A percentile compares a stretch with the other conserved stretches of the same genome.
These are phyloP conservation scores for Talaromyces thailandensis DNA, from an alignment of 495 filamentous ascomycete genomes.

Conservation along the genomic window DNA sequence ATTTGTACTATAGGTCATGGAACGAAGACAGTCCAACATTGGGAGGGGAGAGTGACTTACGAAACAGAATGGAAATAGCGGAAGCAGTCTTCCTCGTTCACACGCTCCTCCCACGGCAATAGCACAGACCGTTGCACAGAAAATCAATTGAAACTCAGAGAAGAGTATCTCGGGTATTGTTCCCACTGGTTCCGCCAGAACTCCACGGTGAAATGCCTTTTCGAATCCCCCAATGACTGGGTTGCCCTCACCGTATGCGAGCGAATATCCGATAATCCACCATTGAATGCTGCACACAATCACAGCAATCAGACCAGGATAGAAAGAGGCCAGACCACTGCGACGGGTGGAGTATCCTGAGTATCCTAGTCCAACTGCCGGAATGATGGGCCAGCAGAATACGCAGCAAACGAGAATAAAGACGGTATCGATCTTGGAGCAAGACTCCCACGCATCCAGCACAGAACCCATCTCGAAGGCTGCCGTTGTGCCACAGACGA, in stretches of 20 bases:
- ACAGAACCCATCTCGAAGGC: neutral
- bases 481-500: neutral
- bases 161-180: conserved; percentile 43
- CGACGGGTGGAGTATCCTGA: conserved; percentile 36
- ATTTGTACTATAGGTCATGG: neutral
- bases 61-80: conserved; percentile 42
- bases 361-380: conserved; percentile 37
- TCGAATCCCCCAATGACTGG: conserved; percentile 28
- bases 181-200: conserved; percentile 31
- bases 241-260: conserved; percentile 29
- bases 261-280: conserved; percentile 34
- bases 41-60: conserved; percentile 12
- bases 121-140: conserved; percentile 39
- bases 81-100: conserved; percentile 40
- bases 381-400: conserved; percentile 35
- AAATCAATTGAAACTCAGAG: conserved; percentile 44
- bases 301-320: conserved; percentile 33
- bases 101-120: conserved; percentile 37
- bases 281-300: conserved; percentile 36
- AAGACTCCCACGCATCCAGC: conserved; percentile 17
- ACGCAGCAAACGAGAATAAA: conserved; percentile 37
- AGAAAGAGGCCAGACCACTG: conserved; percentile 38
- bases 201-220: conserved; percentile 27
- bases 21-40: neutral
- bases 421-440: conserved; percentile 24